Conservation (phyloP, 1,284 basidiomycete species). For the Tremellales sp. region DNA sequence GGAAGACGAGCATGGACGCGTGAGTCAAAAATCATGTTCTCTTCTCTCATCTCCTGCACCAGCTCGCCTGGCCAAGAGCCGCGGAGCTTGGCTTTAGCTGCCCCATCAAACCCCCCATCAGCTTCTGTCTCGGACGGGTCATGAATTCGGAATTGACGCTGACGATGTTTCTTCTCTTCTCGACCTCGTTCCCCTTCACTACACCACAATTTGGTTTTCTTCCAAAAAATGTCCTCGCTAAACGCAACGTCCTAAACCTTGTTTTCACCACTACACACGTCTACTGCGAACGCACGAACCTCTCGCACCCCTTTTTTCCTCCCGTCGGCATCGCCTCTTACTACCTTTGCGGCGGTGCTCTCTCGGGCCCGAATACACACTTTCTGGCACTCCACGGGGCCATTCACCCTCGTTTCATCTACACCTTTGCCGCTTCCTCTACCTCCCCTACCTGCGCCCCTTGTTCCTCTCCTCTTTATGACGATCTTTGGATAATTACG, state of each 20-base stretch:
- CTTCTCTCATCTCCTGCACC: neutral
- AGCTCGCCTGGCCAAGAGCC: neutral
- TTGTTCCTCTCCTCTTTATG: neutral
- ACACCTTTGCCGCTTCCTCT: neutral
- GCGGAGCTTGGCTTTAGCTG: neutral
- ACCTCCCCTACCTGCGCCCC: neutral
- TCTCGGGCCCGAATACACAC: too few relatives aligned
- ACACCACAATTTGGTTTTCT: too few relatives aligned
- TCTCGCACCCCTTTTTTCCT: too few relatives aligned
- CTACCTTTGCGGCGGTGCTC: too few relatives aligned
- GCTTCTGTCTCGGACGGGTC: neutral
- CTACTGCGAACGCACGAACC: neutral
- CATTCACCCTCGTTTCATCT: slow-evolving; percentile 2
- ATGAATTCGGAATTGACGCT: neutral
- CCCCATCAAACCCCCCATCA: too few relatives aligned
- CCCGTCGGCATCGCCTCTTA: too few relatives aligned
- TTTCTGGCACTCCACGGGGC: neutral
- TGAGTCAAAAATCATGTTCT: slow-evolving; percentile 22
- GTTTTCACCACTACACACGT: neutral
- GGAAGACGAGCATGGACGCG: slow-evolving; percentile 39
- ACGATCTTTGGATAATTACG: too few relatives aligned
- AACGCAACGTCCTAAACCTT: neutral
- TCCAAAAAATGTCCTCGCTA: neutral
- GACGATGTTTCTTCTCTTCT: neutral
- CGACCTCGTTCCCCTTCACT: neutral